Evolutionary conservation across 2,329 filamentous ascomycete species (phyloP).

Genomic region (Sclerotinia subarctica): DNA sequence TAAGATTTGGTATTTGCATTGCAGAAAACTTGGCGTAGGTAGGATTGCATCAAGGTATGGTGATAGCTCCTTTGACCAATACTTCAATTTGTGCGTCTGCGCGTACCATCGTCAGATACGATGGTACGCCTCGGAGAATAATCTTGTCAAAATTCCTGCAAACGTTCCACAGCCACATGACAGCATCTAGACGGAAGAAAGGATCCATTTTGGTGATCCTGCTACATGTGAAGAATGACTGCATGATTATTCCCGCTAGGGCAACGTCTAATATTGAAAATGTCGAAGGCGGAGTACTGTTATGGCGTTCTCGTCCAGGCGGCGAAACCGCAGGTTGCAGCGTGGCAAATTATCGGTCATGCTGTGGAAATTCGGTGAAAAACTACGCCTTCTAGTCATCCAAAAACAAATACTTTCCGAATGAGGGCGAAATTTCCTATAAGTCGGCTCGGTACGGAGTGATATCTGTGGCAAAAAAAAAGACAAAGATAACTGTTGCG

Average conservation of each 20-base stretch:
- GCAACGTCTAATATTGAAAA: neutral
- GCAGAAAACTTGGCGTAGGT: neutral
- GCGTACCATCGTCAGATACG: neutral
- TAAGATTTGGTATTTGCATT: neutral
- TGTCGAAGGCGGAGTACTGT: neutral
- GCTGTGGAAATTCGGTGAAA: neutral
- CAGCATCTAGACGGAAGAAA: neutral
- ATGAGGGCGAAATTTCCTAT: neutral
- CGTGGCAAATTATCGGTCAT: conserved; percentile 7
- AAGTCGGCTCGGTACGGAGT: neutral
- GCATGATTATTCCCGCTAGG: neutral
- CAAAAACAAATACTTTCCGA: neutral
- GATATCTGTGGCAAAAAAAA: neutral
- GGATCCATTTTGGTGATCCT: neutral
- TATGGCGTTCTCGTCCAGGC: neutral
- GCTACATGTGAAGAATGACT: neutral
- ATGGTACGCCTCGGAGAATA: neutral
- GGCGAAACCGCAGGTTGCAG: neutral
- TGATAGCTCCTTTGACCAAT: neutral
- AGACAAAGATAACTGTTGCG: neutral
- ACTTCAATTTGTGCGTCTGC: neutral
- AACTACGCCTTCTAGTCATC: neutral
- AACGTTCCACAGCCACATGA: neutral
- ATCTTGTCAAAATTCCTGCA: neutral
- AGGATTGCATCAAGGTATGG: neutral